Conservation (phyloP, 139 green algal species). For the Nannochloris sp. region DNA sequence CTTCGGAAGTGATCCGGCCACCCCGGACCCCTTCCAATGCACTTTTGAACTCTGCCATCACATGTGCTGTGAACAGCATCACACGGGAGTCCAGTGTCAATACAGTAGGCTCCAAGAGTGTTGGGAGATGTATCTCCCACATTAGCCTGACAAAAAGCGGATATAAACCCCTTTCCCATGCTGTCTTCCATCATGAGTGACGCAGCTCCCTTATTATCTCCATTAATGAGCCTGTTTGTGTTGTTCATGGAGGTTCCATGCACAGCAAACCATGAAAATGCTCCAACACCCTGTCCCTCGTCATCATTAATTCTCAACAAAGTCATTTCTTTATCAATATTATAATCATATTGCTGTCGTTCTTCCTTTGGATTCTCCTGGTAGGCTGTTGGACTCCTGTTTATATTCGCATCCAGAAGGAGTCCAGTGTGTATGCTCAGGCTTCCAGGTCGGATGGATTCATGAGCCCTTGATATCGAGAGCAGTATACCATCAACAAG, state of each 20-base stretch:
- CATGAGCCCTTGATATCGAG: conserved; percentile 54
- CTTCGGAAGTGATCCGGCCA: conserved; percentile 51
- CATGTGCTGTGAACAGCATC: conserved; percentile 56
- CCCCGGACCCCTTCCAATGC: conserved; percentile 58
- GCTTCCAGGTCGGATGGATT: conserved; percentile 29
- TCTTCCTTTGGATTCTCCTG: conserved; percentile 59
- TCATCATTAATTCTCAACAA: conserved; percentile 43
- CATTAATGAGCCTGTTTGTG: conserved; percentile 70
- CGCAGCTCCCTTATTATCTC: conserved; percentile 80
- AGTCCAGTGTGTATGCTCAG: conserved; percentile 36
- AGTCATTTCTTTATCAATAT: conserved; percentile 68
- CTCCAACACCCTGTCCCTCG: conserved; percentile 11
- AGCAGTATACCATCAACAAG: conserved; percentile 67
- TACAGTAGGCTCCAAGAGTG: conserved; percentile 58
- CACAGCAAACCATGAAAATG: conserved; percentile 69
- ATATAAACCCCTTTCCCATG: conserved; percentile 37
- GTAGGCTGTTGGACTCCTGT: conserved; percentile 77
- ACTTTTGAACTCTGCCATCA: conserved; percentile 61
- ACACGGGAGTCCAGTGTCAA: conserved; percentile 68
- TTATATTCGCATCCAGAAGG: conserved; percentile 61
- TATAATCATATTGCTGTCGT: conserved; percentile 38
- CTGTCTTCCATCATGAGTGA: conserved; percentile 53
- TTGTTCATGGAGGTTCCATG: conserved; percentile 87
- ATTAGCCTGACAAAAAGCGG: conserved; percentile 67
- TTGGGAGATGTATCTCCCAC: conserved; percentile 77